Evolutionary conservation across 116 monocot species (phyloP), one percentile per base, ranked within the genome.

Genomic region (Trichopus zeylanicus): DNA sequence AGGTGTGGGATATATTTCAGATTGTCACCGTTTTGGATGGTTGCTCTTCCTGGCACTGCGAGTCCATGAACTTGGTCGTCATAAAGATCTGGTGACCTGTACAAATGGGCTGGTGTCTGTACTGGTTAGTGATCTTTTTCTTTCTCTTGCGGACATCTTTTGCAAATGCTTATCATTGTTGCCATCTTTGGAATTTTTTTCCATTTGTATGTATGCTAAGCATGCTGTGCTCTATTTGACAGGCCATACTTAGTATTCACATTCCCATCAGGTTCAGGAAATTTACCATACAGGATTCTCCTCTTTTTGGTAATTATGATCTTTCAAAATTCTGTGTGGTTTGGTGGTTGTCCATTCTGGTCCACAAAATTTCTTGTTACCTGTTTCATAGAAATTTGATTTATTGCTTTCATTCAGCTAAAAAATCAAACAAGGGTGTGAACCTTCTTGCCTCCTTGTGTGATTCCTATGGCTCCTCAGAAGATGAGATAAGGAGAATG

Each of bases 1-100:
- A 29, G 46, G 32, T 66, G 22, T 39, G 3, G 51, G 58, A 48
- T 75, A 71, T 53, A 29, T 81, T 55, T 85, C 84, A 42, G 87
- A 91, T 22, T 84, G 74, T 48, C 81, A 85, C 66, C 74, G 57
- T 39, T 98, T 98, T 82, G 97, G 97, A 55, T 98, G 97, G 97
- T 77, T 91, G 64, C 54, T 98, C 21, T 98, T 98, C 65, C 71
- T 91, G 75, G 83, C 80, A 21, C 55, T 98, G 58, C 91, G 97
- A 22, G 56, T 77, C 26, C 82, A 87, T 71, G 64, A 73, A n/a
- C 80, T 85, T 26, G 65, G 75, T 51, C 66, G 75, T 26, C 82
- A 78, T 73, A 87, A 78, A 64, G 91, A 98, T 75, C 65, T 98
- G 26, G 91, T 91, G 25, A 85, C 87, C 10, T 91, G 81, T 58